phyloP scores from a whole-genome alignment of 148 eudicot species.

The Dianthus caryophyllus region DNA sequence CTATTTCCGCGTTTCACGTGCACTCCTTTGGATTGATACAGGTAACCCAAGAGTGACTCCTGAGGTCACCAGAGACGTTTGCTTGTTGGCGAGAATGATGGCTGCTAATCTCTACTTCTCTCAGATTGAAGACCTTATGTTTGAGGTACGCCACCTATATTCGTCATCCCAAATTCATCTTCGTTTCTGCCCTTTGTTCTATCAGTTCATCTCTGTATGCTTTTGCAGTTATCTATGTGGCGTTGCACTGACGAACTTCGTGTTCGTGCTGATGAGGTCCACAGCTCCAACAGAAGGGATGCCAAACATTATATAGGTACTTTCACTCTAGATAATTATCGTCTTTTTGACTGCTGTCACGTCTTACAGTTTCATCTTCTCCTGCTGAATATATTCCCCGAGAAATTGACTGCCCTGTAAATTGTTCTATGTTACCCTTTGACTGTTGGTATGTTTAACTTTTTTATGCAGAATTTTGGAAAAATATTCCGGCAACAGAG shows the following conservation, averaged over 20 bases:
- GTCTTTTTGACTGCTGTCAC: too few relatives aligned
- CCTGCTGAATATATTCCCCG: too few relatives aligned
- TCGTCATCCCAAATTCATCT: not conserved
- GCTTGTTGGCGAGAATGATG: constrained; percentile 98
- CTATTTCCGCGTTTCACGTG: too few relatives aligned
- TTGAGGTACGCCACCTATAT: constrained; percentile 52
- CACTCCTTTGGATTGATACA: constrained; percentile 32
- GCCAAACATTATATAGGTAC: constrained; percentile 97
- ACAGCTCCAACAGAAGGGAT: constrained; percentile 62
- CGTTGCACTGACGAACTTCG: constrained; percentile 96
- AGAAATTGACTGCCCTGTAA: too few relatives aligned
- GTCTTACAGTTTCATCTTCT: constrained; percentile 28
- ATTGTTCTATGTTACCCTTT: too few relatives aligned
- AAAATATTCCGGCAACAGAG: constrained; percentile 77
- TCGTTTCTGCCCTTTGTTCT: not conserved
- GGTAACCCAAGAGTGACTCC: constrained; percentile 99
- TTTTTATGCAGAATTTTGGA: constrained; percentile 87
- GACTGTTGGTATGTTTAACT: too few relatives aligned
- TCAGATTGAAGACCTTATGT: constrained; percentile 98
- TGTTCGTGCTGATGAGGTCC: constrained; percentile 66
- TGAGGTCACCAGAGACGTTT: constrained; percentile 96
- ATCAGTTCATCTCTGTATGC: too few relatives aligned
- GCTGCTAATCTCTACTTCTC: constrained; percentile 95
- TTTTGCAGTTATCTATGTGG: constrained; percentile 89
- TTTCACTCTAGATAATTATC: too few relatives aligned